These are phyloP conservation scores for Fusarium tricinctum DNA, from an alignment of 2,329 filamentous ascomycete genomes.

Conservation along the genomic window DNA sequence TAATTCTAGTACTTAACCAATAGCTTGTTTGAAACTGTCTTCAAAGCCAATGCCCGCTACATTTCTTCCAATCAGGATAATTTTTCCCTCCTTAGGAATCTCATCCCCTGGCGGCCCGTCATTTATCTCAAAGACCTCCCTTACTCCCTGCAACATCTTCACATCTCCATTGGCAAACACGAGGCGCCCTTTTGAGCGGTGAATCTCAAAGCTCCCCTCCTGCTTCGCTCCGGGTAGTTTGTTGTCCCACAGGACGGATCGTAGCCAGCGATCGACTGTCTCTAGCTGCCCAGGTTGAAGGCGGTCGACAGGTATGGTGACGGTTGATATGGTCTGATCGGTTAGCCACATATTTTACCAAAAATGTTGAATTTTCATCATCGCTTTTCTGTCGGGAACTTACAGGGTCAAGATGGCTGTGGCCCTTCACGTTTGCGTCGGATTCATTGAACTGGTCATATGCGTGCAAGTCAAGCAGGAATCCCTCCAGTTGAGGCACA, in stretches of 20 bases:
- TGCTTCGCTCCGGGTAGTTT: conserved; percentile 65
- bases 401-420: conserved; percentile 92
- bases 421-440: conserved; percentile 80
- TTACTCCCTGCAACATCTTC: conserved; percentile 89
- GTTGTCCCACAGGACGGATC: conserved; percentile 86
- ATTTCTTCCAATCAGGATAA: conserved; percentile 74
- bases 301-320: conserved; percentile 76
- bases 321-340: conserved; percentile 82
- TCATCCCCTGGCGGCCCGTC: conserved; percentile 65
- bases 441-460: conserved; percentile 86
- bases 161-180: conserved; percentile 73
- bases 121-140: conserved; percentile 93
- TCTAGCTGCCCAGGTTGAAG: conserved; percentile 71
- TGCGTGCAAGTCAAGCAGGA: conserved; percentile 90
- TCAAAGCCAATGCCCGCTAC: conserved; percentile 67
- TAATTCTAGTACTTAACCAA: conserved; percentile 32
- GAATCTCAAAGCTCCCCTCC: conserved; percentile 76
- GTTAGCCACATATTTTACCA: conserved; percentile 32
- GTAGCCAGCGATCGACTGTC: conserved; percentile 83
- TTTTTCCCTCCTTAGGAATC: conserved; percentile 63
- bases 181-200: conserved; percentile 87
- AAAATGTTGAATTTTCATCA: background rate
- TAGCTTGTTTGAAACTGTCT: conserved; percentile 56
- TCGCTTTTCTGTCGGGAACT: conserved; percentile 49
- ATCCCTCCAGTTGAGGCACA: conserved; percentile 85